Percentiles rank a stretch among this genome's conserved stretches.
Conservation (phyloP, 2,329 filamentous ascomycete species). For the Blastomyces percursus region DNA sequence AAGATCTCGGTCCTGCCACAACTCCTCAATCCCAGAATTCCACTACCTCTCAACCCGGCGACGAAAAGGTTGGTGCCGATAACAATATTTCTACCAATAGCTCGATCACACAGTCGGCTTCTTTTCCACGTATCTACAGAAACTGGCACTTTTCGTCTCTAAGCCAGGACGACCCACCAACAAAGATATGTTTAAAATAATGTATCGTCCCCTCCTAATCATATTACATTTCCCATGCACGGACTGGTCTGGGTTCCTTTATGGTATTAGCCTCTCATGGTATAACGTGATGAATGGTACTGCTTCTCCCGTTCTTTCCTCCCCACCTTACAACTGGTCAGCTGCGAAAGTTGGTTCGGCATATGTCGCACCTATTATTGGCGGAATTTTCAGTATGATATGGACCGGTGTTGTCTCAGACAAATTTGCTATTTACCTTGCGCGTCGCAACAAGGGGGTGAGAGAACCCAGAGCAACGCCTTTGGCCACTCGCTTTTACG, state of each 20-base stretch:
- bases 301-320: slow-evolving; percentile 19
- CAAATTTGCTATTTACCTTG: slow-evolving; percentile 25
- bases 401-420: slow-evolving; percentile 12
- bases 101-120: neutral
- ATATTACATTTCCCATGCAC: slow-evolving; percentile 23
- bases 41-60: neutral
- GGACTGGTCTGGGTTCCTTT: slow-evolving; percentile 21
- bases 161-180: slow-evolving; percentile 10
- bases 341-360: slow-evolving; percentile 19
- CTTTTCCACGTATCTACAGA: slow-evolving; percentile 6
- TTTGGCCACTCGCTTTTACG: slow-evolving; percentile 23
- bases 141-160: slow-evolving; percentile 21
- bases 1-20: slow-evolving; percentile 11
- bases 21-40: neutral
- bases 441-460: slow-evolving; percentile 33
- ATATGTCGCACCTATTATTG: slow-evolving; percentile 20
- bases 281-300: slow-evolving; percentile 26
- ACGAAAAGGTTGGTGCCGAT: neutral
- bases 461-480: slow-evolving; percentile 29
- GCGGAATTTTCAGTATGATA: slow-evolving; percentile 13
- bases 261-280: slow-evolving; percentile 21
- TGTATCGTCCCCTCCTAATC: slow-evolving; percentile 18
- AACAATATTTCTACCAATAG: neutral
- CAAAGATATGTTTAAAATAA: slow-evolving; percentile 16
- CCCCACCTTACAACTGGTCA: slow-evolving; percentile 21